phyloP scores from a whole-genome alignment of 2,329 filamentous ascomycete species.

The Colletotrichum viniferum region DNA sequence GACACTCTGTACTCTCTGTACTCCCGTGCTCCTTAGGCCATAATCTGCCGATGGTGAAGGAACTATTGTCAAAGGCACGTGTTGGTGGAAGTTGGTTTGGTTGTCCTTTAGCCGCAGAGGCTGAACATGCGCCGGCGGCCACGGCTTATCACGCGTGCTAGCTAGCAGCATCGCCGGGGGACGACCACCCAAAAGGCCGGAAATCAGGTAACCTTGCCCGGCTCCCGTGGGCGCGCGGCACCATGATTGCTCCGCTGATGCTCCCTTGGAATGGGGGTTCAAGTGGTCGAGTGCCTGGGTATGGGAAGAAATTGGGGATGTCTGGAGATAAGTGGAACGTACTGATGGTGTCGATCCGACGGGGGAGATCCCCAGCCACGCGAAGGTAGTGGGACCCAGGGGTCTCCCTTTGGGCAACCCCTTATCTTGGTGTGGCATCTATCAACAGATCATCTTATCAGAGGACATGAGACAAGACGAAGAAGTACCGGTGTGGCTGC shows the following conservation, averaged over 20 bases:
- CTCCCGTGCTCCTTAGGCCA: not conserved
- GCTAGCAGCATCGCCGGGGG: not conserved
- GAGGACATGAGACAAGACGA: not conserved
- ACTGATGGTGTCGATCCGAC: not conserved
- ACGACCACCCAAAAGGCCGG: not conserved
- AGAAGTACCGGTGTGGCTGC: not conserved
- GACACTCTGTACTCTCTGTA: not conserved
- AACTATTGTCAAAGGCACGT: not conserved
- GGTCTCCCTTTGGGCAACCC: not conserved
- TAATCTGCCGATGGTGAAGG: not conserved
- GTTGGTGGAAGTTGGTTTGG: not conserved
- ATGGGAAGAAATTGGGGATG: not conserved
- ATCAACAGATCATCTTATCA: not conserved
- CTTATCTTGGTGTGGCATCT: slow-evolving; percentile 11
- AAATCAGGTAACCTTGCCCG: not conserved
- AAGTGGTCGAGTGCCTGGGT: not conserved
- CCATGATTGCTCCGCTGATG: not conserved
- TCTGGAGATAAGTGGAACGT: not conserved
- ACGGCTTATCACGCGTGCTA: not conserved
- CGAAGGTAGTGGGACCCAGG: not conserved
- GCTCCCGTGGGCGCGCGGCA: not conserved
- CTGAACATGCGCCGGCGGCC: not conserved
- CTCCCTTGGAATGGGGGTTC: not conserved
- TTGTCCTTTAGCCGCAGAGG: not conserved
- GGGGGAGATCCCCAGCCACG: slow-evolving; percentile 3